Conservation (phyloP, 1,284 basidiomycete genomes). For the Leccinum brunneo-olivaceum region DNA sequence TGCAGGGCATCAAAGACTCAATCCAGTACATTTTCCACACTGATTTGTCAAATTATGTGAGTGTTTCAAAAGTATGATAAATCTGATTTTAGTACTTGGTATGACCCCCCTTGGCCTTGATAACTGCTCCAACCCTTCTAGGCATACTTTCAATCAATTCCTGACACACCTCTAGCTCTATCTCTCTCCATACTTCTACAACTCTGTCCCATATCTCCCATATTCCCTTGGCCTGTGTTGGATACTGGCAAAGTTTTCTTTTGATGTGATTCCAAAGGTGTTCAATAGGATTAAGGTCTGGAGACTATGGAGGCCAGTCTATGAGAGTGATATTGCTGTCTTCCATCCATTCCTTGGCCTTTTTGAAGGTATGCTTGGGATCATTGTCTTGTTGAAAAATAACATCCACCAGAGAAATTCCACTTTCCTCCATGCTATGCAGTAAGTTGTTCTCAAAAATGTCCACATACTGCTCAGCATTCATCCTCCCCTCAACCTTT, state of each 20-base stretch:
- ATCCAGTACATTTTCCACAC: conserved; percentile 25
- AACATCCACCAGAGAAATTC: neutral
- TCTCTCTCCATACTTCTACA: neutral
- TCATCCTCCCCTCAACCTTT: neutral
- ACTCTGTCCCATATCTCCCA: neutral
- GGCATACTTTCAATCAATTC: neutral
- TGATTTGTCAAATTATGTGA: no score
- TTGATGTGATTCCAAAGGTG: neutral
- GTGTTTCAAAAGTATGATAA: no score
- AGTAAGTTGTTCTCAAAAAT: neutral
- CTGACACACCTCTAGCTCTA: neutral
- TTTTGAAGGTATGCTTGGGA: neutral
- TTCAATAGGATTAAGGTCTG: neutral
- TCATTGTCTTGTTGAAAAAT: neutral
- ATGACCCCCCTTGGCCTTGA: neutral
- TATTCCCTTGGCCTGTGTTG: neutral
- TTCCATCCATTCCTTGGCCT: neutral
- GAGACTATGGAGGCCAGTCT: neutral
- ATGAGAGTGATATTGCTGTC: neutral
- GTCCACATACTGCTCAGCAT: neutral
- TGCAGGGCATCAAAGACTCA: conserved; percentile 20
- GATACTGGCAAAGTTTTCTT: neutral
- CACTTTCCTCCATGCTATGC: neutral
- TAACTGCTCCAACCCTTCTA: neutral
- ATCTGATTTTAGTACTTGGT: neutral